Evolutionary conservation across 2,329 filamentous ascomycete species (phyloP).

Genomic region (Paraphoma sp.): DNA sequence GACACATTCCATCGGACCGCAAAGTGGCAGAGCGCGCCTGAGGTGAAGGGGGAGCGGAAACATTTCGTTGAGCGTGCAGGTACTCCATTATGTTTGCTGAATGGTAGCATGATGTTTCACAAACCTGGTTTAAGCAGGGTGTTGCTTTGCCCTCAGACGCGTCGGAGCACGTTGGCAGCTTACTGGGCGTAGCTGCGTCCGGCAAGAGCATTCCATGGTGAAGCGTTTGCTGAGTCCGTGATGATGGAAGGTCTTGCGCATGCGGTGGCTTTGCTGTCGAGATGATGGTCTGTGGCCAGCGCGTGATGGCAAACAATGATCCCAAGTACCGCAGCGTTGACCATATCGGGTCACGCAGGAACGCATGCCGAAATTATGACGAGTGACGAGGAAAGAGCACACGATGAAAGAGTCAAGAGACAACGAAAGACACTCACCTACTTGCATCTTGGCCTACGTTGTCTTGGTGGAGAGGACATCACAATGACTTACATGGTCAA

Average conservation of each 20-base stretch:
- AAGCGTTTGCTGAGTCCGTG: background rate
- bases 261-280: background rate
- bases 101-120: slow-evolving; percentile 1
- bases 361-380: background rate
- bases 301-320: slow-evolving; percentile 7
- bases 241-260: background rate
- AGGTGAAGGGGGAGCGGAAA: background rate
- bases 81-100: background rate
- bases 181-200: background rate
- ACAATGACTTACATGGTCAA: background rate
- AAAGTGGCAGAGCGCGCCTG: background rate
- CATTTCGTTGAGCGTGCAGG: background rate
- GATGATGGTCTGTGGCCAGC: slow-evolving; percentile 3
- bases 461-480: background rate
- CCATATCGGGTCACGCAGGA: background rate
- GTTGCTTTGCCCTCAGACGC: background rate
- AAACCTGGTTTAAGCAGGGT: background rate
- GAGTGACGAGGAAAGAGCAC: background rate
- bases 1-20: background rate
- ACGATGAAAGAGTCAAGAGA: background rate
- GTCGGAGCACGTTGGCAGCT: background rate
- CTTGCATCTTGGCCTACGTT: background rate
- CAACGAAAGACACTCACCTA: background rate
- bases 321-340: background rate
- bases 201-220: background rate